Conservation (phyloP, 2,329 filamentous ascomycete genomes). For the Lanzia echinophila region DNA sequence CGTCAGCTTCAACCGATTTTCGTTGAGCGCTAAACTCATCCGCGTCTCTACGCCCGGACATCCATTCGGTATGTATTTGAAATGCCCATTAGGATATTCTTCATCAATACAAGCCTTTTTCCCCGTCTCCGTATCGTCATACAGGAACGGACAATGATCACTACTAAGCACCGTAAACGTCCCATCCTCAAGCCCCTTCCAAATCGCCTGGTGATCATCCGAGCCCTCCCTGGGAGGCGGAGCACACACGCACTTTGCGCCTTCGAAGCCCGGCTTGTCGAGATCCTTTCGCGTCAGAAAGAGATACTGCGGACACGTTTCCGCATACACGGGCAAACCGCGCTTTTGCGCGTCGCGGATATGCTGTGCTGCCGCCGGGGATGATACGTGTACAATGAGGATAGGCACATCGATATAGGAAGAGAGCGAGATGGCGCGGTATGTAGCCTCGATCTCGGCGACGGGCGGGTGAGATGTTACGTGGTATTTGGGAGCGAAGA, state of each 20-base stretch:
- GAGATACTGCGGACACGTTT: conserved; percentile 51
- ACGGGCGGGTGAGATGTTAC: conserved; percentile 42
- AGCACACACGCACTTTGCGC: conserved; percentile 48
- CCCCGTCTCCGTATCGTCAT: conserved; percentile 38
- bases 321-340: conserved; percentile 44
- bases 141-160: conserved; percentile 34
- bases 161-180: conserved; percentile 46
- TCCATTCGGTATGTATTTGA: conserved; percentile 53
- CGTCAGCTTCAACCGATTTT: conserved; percentile 35
- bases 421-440: conserved; percentile 44
- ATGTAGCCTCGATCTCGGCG: conserved; percentile 46
- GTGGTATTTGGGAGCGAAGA: conserved; percentile 46
- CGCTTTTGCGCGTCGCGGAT: conserved; percentile 43
- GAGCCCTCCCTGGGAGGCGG: conserved; percentile 43
- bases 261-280: conserved; percentile 45
- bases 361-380: conserved; percentile 38
- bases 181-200: conserved; percentile 43
- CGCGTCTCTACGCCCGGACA: conserved; percentile 52
- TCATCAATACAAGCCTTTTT: conserved; percentile 44
- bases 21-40: conserved; percentile 39
- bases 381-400: conserved; percentile 47
- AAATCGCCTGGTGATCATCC: conserved; percentile 43
- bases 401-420: conserved; percentile 46
- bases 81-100: conserved; percentile 39
- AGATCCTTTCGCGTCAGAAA: conserved; percentile 46